Evolutionary conservation across 2,329 filamentous ascomycete species (phyloP).

Genomic region (Penicillium oxalicum): DNA sequence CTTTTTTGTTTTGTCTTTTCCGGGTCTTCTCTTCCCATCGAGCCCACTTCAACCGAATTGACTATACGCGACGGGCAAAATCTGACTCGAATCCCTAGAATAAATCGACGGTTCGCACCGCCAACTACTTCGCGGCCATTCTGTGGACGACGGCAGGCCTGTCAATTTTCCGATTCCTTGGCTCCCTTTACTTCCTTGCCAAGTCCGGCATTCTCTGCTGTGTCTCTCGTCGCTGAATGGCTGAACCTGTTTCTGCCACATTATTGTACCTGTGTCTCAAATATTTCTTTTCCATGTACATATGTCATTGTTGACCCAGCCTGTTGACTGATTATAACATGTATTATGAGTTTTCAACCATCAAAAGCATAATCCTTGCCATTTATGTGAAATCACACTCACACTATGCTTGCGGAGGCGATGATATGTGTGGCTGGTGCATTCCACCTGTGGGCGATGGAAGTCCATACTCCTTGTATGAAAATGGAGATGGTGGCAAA

Average conservation of each 20-base stretch:
- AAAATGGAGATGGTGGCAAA: no score
- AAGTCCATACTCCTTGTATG: no score
- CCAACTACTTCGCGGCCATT: slow-evolving; percentile 81
- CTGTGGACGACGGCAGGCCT: slow-evolving; percentile 80
- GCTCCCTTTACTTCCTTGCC: slow-evolving; percentile 87
- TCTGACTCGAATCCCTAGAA: background rate
- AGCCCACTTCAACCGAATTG: background rate
- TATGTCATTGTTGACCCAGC: no score
- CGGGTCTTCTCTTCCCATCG: background rate
- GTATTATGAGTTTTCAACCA: background rate
- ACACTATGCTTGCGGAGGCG: no score
- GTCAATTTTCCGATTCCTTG: slow-evolving; percentile 78
- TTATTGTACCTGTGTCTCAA: background rate
- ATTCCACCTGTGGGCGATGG: no score
- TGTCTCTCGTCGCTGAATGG: slow-evolving; percentile 64
- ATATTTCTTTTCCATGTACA: no score
- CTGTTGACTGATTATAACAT: background rate
- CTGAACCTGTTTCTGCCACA: no score
- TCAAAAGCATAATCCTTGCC: no score
- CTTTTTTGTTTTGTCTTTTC: background rate
- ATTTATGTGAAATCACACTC: no score
- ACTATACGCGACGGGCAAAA: no score
- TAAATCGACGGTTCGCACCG: slow-evolving; percentile 63
- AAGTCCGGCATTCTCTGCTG: slow-evolving; percentile 93
- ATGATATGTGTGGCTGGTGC: no score